phyloP scores from a whole-genome alignment of 2,329 filamentous ascomycete species.

The Pseudohalonectria lignicola region DNA sequence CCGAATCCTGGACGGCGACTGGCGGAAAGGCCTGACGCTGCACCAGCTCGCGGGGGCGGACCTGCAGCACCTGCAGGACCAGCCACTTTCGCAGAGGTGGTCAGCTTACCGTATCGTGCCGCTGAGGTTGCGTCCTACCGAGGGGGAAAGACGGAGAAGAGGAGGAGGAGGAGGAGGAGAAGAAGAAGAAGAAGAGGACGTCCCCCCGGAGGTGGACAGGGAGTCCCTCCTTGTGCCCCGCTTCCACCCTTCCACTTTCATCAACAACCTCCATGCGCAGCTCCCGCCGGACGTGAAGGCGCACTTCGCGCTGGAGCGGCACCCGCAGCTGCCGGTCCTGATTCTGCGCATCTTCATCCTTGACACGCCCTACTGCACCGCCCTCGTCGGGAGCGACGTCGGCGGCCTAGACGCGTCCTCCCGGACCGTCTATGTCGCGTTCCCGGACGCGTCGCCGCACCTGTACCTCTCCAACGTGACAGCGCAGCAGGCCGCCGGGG shows the following conservation, averaged over 20 bases:
- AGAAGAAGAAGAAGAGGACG: conserved; percentile 20
- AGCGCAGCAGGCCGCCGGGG: conserved; percentile 12
- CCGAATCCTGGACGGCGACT: conserved; percentile 56
- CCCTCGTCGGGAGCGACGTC: conserved; percentile 26
- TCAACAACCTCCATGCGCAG: conserved; percentile 63
- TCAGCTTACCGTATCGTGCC: conserved; percentile 48
- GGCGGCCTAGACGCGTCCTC: conserved; percentile 25
- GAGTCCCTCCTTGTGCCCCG: conserved; percentile 47
- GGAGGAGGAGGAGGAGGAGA: conserved; percentile 5
- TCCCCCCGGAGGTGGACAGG: conserved; percentile 26
- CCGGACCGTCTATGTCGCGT: conserved; percentile 67
- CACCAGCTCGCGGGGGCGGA: conserved; percentile 63
- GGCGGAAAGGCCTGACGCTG: conserved; percentile 51
- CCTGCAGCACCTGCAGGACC: conserved; percentile 54
- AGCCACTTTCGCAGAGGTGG: conserved; percentile 54
- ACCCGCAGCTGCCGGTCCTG: conserved; percentile 55
- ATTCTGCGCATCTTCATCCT: conserved; percentile 70
- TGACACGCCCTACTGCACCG: conserved; percentile 68
- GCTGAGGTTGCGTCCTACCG: conserved; percentile 27
- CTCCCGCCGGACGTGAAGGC: conserved; percentile 71
- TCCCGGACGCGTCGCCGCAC: conserved; percentile 69
- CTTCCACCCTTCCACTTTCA: conserved; percentile 71
- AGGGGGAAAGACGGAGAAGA: conserved; percentile 5
- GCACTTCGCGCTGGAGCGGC: conserved; percentile 71
- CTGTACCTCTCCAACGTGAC: conserved; percentile 52